Base-by-base conservation (phyloP, 441 rosid species). In the Euphorbia schlechtendalii region DNA sequence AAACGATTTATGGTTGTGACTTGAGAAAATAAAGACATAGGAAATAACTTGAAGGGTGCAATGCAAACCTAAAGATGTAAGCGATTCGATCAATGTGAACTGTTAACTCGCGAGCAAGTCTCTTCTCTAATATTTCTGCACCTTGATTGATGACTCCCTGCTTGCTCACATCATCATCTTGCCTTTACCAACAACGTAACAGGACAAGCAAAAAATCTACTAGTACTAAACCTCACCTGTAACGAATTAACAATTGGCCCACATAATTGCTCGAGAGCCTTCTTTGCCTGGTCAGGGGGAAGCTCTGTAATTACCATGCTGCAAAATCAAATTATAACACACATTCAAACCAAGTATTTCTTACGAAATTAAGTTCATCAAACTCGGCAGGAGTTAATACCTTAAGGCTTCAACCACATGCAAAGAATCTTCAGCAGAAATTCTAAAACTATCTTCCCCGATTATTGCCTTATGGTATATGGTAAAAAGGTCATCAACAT, bases 71-170 rank as follows among this genome's bases (percentile, higher is more conserved):
- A 80, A 95, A 95, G 74, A 95, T 88, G 81, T 83, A 88, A 58
- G 98, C 99, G 76, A 95, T 84, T 52, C 98, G 88, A 76, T 95
- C 99, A 72, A 92, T 89, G 79, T 90, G 91, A 74, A 95, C 86
- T 8, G 97, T 92, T 74, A 95, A 73, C 66, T 95, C 99, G 7
- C 92, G 91, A 65, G 97, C 89, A 81, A 81, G 97, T 77, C 84
- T 95, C 88, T 92, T 92, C 70, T 79, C 93, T 76, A 95, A 78
- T 71, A 81, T 73, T 80, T 90, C 93, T 70, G 80, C 76, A 53
- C 95, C 96, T 48, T 83, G 92, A 80, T 75, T 83, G 71, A 88
- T 72, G 22, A 81, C 73, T 81, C 85, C 95, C 99, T 94, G 88
- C 59, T 75, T 66, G 71, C 57, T 38, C 70, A 69, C 46, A 70